Conservation (phyloP, 2,329 filamentous ascomycete genomes). For the Aureobasidium subglaciale region DNA sequence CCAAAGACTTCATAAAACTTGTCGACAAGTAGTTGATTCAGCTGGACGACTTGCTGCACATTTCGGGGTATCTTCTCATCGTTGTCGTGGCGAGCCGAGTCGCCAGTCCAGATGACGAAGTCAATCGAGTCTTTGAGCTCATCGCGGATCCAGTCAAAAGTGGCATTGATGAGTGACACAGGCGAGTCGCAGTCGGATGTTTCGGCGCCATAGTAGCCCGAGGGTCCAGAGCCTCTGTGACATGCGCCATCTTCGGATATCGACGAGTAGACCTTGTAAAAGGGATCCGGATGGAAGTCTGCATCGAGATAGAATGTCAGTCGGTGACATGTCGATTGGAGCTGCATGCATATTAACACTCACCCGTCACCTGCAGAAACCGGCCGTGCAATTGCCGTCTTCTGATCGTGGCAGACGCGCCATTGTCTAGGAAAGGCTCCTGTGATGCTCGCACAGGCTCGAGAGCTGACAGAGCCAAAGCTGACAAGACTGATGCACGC, state of each 20-base stretch:
- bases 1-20: constrained; percentile 72
- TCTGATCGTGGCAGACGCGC: neutral
- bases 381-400: constrained; percentile 46
- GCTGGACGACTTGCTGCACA: constrained; percentile 64
- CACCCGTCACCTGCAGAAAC: constrained; percentile 87
- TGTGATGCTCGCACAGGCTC: neutral
- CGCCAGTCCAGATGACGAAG: constrained; percentile 35
- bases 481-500: neutral
- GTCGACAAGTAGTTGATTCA: constrained; percentile 68
- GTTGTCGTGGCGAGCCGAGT: constrained; percentile 35
- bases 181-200: constrained; percentile 86
- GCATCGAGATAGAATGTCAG: constrained; percentile 11
- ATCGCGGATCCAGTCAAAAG: constrained; percentile 74
- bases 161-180: constrained; percentile 71
- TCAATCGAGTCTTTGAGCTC: constrained; percentile 32
- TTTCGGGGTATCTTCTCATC: constrained; percentile 60
- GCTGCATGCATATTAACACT: constrained; percentile 23
- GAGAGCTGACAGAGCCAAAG: neutral
- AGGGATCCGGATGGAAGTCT: constrained; percentile 90
- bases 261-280: constrained; percentile 73
- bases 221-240: constrained; percentile 68
- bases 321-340: constrained; percentile 18
- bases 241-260: constrained; percentile 64
- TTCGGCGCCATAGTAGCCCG: constrained; percentile 77
- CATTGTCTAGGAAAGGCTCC: constrained; percentile 14